Conservation (phyloP, 805 yeast species). For the Monosporozyma unispora region DNA sequence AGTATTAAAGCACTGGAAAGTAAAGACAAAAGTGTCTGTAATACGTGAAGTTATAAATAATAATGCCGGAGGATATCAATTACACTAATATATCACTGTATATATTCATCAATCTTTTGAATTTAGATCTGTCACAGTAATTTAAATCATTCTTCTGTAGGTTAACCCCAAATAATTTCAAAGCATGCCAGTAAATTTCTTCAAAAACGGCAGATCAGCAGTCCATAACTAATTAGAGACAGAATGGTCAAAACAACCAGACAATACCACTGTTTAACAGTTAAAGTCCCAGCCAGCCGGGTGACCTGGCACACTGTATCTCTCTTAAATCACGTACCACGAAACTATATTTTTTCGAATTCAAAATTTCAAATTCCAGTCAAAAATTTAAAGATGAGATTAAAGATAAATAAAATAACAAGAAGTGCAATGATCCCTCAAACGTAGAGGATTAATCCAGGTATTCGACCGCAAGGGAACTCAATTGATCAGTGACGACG, state of each 20-base stretch:
- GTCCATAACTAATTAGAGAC: not conserved
- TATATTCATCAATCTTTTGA: no score
- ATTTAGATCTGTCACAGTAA: no score
- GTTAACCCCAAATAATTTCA: no score
- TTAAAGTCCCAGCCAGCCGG: not conserved
- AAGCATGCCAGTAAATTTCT: no score
- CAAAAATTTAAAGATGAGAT: not conserved
- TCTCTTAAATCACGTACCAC: not conserved
- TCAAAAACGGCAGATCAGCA: no score
- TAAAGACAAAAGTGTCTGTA: no score
- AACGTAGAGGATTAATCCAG: not conserved
- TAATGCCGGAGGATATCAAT: no score
- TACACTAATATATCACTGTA: no score
- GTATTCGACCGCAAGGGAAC: not conserved
- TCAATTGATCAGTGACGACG: not conserved
- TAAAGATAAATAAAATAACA: not conserved
- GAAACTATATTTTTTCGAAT: not conserved
- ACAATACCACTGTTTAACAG: not conserved
- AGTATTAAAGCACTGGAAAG: no score
- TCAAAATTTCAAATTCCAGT: not conserved
- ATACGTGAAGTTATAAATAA: no score
- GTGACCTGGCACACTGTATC: not conserved
- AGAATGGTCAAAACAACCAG: not conserved
- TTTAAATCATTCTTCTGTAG: no score
- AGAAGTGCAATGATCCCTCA: not conserved